Evolutionary conservation across 192 early-diverging fungal species (phyloP).

Genomic region (Entrophospora sp.): DNA sequence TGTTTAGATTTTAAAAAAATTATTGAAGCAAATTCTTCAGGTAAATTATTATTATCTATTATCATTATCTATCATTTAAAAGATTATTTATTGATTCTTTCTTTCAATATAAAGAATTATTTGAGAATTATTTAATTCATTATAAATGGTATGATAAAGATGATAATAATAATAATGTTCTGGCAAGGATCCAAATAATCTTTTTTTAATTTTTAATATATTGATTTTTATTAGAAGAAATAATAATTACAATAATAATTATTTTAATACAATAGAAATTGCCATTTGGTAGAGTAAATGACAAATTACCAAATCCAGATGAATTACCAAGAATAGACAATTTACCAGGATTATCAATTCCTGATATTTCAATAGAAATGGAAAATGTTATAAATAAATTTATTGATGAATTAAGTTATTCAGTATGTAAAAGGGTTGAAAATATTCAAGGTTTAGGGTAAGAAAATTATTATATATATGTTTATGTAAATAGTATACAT

Average conservation of each 20-base stretch:
- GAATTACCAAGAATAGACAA: slow-evolving; percentile 22
- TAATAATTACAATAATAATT: not conserved
- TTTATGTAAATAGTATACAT: not conserved
- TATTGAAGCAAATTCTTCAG: not conserved
- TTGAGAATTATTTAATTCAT: slow-evolving; percentile 13
- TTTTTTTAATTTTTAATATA: not conserved
- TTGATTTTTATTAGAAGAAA: not conserved
- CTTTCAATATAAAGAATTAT: slow-evolving; percentile 16
- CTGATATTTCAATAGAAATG: slow-evolving; percentile 30
- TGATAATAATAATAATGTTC: not conserved
- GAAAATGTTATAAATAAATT: slow-evolving; percentile 28
- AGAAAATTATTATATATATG: not conserved
- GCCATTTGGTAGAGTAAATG: slow-evolving; percentile 41
- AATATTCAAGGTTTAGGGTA: slow-evolving; percentile 42
- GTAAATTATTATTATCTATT: not conserved
- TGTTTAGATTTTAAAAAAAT: slow-evolving; percentile 44
- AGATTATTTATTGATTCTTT: not conserved
- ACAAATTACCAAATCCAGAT: slow-evolving; percentile 19
- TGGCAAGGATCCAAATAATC: slow-evolving; percentile 19
- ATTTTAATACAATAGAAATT: slow-evolving; percentile 21
- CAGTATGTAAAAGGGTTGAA: slow-evolving; percentile 36
- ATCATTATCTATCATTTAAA: not conserved
- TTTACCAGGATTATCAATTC: slow-evolving; percentile 24
- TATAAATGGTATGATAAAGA: slow-evolving; percentile 22
- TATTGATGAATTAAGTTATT: slow-evolving; percentile 32